A percentile compares a stretch with the other conserved stretches of the same genome.
Evolutionary conservation across 2,329 filamentous ascomycete species (phyloP).

Genomic region (Colletotrichum lini): DNA sequence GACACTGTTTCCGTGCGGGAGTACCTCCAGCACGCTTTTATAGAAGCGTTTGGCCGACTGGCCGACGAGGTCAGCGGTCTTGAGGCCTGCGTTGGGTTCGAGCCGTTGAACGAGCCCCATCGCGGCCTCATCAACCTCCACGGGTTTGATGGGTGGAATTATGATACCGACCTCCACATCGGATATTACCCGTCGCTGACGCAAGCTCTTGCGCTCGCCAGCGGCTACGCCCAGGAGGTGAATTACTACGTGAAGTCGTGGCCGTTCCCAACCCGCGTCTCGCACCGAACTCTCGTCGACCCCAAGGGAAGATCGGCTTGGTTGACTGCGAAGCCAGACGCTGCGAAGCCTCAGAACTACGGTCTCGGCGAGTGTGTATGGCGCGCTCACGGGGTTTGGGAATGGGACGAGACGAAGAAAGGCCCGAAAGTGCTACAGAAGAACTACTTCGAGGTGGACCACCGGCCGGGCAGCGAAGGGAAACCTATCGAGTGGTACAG

Average conservation of each 20-base stretch:
- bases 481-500: slow-evolving; percentile 57
- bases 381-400: slow-evolving; percentile 56
- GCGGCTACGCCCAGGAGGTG: slow-evolving; percentile 55
- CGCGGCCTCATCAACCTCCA: slow-evolving; percentile 58
- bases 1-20: slow-evolving; percentile 47
- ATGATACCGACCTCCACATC: slow-evolving; percentile 59
- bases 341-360: slow-evolving; percentile 41
- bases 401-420: slow-evolving; percentile 52
- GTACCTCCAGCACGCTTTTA: slow-evolving; percentile 51
- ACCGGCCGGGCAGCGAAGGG: slow-evolving; percentile 54
- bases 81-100: slow-evolving; percentile 57
- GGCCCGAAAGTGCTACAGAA: slow-evolving; percentile 47
- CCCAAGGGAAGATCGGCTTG: slow-evolving; percentile 55
- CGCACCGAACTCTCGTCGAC: slow-evolving; percentile 53
- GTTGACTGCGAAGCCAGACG: slow-evolving; percentile 43
- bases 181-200: slow-evolving; percentile 56
- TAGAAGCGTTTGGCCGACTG: slow-evolving; percentile 54
- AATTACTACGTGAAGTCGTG: slow-evolving; percentile 59
- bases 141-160: slow-evolving; percentile 57
- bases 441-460: slow-evolving; percentile 57
- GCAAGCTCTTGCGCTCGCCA: slow-evolving; percentile 57
- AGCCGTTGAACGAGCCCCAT: slow-evolving; percentile 60
- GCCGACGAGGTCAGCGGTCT: slow-evolving; percentile 51
- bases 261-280: slow-evolving; percentile 57
- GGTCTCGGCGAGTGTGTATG: slow-evolving; percentile 56